phyloP scores from a whole-genome alignment of 2,329 filamentous ascomycete species.

The Colletotrichum incanum region DNA sequence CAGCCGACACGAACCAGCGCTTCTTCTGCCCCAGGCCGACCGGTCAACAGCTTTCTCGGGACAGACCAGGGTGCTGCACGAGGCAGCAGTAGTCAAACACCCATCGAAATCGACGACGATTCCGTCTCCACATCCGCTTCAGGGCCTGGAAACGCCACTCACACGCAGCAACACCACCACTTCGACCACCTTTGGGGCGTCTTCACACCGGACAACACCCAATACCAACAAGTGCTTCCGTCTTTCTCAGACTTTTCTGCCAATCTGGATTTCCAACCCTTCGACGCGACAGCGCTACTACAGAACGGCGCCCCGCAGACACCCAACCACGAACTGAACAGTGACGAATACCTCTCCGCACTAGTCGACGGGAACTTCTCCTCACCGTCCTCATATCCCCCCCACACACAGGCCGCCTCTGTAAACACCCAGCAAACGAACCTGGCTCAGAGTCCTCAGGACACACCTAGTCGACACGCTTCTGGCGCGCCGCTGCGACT shows the following conservation, averaged over 20 bases:
- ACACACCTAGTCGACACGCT: background rate
- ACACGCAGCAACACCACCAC: conserved; percentile 4
- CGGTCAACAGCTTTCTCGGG: conserved; percentile 16
- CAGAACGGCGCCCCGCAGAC: conserved; percentile 43
- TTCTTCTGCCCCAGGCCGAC: conserved; percentile 25
- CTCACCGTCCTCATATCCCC: conserved; percentile 55
- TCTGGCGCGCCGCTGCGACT: conserved; percentile 20
- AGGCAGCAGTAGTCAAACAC: conserved; percentile 39
- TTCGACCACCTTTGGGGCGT: background rate
- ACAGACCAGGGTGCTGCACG: conserved; percentile 12
- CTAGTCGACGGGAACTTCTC: conserved; percentile 53
- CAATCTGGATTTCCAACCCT: conserved; percentile 26
- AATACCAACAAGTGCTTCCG: conserved; percentile 25
- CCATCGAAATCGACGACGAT: conserved; percentile 37
- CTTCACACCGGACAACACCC: conserved; percentile 1
- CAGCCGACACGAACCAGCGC: conserved; percentile 23
- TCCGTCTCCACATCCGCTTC: conserved; percentile 23
- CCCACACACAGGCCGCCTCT: conserved; percentile 47
- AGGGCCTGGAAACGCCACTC: conserved; percentile 20
- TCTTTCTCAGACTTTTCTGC: conserved; percentile 37
- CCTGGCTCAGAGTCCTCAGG: conserved; percentile 1
- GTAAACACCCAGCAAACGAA: conserved; percentile 30
- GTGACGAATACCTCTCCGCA: conserved; percentile 47
- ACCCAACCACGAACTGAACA: conserved; percentile 27
- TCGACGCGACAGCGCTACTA: conserved; percentile 14